phyloP scores from a whole-genome alignment of 2,329 filamentous ascomycete genomes.

The Penicillium vulpinum region DNA sequence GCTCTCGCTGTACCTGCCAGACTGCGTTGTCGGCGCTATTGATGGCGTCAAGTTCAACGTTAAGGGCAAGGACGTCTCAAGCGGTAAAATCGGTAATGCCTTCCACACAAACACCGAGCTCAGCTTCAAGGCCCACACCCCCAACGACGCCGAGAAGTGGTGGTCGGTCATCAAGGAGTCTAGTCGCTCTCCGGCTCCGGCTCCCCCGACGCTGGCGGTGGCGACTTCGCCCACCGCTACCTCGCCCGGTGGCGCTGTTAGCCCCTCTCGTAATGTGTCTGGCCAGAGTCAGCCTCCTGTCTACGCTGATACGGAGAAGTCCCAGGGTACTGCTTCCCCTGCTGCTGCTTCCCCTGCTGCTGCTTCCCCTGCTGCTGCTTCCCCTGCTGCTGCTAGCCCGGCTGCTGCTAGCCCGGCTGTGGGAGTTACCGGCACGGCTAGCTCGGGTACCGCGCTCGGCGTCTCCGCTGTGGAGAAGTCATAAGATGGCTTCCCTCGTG shows the following conservation, averaged over 20 bases:
- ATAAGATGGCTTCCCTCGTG: neutral
- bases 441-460: slow-evolving; percentile 26
- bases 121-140: slow-evolving; percentile 81
- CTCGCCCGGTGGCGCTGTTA: slow-evolving; percentile 14
- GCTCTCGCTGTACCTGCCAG: slow-evolving; percentile 85
- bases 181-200: too few relatives aligned
- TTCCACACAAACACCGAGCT: slow-evolving; percentile 78
- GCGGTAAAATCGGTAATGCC: slow-evolving; percentile 73
- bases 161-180: slow-evolving; percentile 64
- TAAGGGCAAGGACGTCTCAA: slow-evolving; percentile 89
- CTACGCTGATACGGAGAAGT: slow-evolving; percentile 24
- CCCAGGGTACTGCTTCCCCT: neutral
- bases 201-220: too few relatives aligned
- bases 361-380: neutral
- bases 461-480: slow-evolving; percentile 24
- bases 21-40: slow-evolving; percentile 73
- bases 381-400: slow-evolving; percentile 8
- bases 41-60: slow-evolving; percentile 85
- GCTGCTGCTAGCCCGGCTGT: slow-evolving; percentile 6
- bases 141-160: slow-evolving; percentile 82
- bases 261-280: slow-evolving; percentile 11
- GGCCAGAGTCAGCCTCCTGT: slow-evolving; percentile 22
- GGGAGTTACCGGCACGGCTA: slow-evolving; percentile 26
- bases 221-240: slow-evolving; percentile 13
- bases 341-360: slow-evolving; percentile 1